phyloP scores from a whole-genome alignment of 164 flowering plant genomes.

The Tetracentron sinense region DNA sequence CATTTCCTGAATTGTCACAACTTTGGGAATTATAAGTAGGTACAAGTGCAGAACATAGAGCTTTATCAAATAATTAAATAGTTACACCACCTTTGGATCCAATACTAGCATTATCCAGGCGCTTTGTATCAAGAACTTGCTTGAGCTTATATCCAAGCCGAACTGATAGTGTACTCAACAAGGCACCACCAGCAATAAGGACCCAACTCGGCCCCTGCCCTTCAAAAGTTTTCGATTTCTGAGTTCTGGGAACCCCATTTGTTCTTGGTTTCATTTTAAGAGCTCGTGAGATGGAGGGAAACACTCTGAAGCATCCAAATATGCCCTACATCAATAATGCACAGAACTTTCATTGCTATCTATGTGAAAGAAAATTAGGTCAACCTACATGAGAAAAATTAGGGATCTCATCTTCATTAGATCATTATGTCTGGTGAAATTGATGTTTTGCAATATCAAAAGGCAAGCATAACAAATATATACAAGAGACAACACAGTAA shows the following conservation, averaged over 20 bases:
- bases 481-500: no score
- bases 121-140: conserved; percentile 63
- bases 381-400: not conserved
- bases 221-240: conserved; percentile 34
- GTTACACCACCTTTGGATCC: conserved; percentile 33
- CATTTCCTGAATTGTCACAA: conserved; percentile 43
- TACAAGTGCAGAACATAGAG: conserved; percentile 7
- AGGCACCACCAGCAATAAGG: conserved; percentile 85
- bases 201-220: conserved; percentile 84
- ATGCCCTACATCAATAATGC: conserved; percentile 28
- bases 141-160: conserved; percentile 86
- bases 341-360: conserved; percentile 6
- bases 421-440: no score
- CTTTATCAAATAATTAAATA: conserved; percentile 1
- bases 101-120: conserved; percentile 29
- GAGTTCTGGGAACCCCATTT: conserved; percentile 37
- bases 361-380: not conserved
- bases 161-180: conserved; percentile 83
- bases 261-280: conserved; percentile 64
- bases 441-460: no score
- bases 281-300: conserved; percentile 14
- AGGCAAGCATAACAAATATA: no score
- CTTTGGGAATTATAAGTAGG: conserved; percentile 8
- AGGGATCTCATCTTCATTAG: no score
- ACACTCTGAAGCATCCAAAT: conserved; percentile 27